Evolutionary conservation across 257 asterid genomes (phyloP).

Genomic region (Anisodus acutangulus): DNA sequence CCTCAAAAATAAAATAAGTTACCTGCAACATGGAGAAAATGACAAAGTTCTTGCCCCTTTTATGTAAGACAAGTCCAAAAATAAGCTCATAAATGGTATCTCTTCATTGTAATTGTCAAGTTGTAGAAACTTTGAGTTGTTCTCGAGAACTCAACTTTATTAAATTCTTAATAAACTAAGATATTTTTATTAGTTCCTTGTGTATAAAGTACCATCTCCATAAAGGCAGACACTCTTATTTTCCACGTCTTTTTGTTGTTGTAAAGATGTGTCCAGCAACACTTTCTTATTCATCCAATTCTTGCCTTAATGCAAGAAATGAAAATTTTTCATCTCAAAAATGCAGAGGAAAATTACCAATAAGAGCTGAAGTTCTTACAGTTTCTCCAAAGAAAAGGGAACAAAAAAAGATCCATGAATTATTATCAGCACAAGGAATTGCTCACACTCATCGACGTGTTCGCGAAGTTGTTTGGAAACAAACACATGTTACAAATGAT

Average conservation of each 20-base stretch:
- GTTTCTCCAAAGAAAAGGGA: slow-evolving; percentile 50
- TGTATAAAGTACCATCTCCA: neutral
- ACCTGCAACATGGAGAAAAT: neutral
- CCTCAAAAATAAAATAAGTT: neutral
- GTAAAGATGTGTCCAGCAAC: slow-evolving; percentile 51
- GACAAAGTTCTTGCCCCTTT: neutral
- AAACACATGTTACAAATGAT: slow-evolving; percentile 43
- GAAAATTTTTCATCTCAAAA: slow-evolving; percentile 28
- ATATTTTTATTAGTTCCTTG: neutral
- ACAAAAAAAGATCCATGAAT: slow-evolving; percentile 33
- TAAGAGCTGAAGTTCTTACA: slow-evolving; percentile 49
- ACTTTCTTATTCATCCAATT: slow-evolving; percentile 39
- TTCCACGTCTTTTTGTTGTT: neutral
- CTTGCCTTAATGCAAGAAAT: slow-evolving; percentile 34
- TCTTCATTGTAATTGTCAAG: neutral
- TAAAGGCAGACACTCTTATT: neutral
- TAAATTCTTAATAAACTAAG: neutral
- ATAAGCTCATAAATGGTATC: neutral
- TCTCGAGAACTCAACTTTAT: neutral
- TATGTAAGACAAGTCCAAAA: neutral
- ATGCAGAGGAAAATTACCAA: slow-evolving; percentile 11
- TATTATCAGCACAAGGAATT: slow-evolving; percentile 53
- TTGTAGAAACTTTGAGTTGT: neutral
- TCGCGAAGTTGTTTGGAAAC: slow-evolving; percentile 61
- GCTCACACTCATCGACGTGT: slow-evolving; percentile 47